phyloP scores from a whole-genome alignment of 169 alveolate genomes.

The Eimeria acervulina region DNA sequence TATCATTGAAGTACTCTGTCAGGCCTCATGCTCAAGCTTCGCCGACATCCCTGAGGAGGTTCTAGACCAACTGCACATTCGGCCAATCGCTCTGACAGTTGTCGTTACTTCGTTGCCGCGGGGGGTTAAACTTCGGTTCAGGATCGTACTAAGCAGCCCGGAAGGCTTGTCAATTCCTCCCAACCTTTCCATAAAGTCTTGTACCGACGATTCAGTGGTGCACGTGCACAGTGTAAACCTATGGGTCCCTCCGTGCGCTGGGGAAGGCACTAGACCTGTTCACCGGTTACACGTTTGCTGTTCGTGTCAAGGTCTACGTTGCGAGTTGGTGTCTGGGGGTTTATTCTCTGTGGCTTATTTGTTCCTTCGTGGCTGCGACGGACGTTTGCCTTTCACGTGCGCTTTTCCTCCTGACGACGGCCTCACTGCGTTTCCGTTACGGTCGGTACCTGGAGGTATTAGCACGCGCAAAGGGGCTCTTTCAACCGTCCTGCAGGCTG shows the following conservation, averaged over 20 bases:
- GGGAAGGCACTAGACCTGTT: not conserved
- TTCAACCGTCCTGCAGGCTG: constrained; percentile 36
- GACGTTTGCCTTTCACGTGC: constrained; percentile 38
- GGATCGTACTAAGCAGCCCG: not conserved
- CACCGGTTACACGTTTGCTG: not conserved
- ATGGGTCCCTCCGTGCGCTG: constrained; percentile 69
- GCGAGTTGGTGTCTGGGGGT: constrained; percentile 34
- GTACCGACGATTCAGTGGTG: not conserved
- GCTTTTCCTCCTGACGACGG: not conserved
- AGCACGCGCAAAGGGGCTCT: not conserved
- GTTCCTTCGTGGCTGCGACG: constrained; percentile 52
- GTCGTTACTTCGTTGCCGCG: constrained; percentile 56
- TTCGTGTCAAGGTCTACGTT: constrained; percentile 51
- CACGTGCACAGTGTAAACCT: constrained; percentile 66
- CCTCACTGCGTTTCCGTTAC: not conserved
- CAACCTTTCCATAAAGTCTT: not conserved
- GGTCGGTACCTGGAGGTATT: not conserved
- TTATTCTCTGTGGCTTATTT: not conserved
- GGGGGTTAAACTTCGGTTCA: constrained; percentile 35
- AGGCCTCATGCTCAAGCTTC: constrained; percentile 2
- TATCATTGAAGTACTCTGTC: constrained; percentile 27
- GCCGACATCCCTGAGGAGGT: not conserved
- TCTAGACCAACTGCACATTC: not conserved
- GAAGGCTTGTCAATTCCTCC: not conserved
- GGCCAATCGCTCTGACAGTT: constrained; percentile 25